Conservation (phyloP, 148 eudicot species). For the Persicaria maculosa region DNA sequence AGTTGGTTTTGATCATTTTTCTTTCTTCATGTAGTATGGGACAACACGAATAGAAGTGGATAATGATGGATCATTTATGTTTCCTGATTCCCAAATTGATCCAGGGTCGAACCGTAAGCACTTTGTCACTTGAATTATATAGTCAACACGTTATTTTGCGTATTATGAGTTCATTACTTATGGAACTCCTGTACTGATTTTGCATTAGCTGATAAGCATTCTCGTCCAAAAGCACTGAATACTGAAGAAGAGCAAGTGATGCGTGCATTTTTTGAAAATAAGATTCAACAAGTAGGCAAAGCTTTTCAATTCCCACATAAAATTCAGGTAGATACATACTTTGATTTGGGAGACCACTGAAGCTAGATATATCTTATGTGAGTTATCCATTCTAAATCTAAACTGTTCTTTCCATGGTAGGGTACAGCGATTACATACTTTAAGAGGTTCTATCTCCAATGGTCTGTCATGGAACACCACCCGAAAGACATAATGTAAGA, state of each 20-base stretch:
- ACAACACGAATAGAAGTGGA: conserved; percentile 68
- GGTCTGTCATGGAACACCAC: conserved; percentile 99
- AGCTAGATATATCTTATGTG: background rate
- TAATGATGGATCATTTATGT: conserved; percentile 70
- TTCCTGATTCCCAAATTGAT: conserved; percentile 50
- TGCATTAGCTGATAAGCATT: conserved; percentile 58
- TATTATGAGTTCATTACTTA: background rate
- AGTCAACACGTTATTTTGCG: background rate
- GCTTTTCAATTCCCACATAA: conserved; percentile 89
- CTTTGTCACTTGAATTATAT: background rate
- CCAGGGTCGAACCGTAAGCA: conserved; percentile 42
- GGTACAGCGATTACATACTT: conserved; percentile 92
- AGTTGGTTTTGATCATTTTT: conserved; percentile 18
- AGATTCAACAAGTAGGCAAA: conserved; percentile 85
- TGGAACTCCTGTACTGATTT: conserved; percentile 13
- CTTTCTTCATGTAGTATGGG: conserved; percentile 55
- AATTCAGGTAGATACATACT: conserved; percentile 58
- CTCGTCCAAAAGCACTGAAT: conserved; percentile 72
- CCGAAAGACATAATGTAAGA: conserved; percentile 91
- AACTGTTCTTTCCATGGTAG: conserved; percentile 31
- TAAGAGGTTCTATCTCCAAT: conserved; percentile 87
- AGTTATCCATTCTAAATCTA: conserved; percentile 18
- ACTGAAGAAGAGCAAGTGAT: conserved; percentile 73
- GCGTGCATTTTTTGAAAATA: conserved; percentile 75
- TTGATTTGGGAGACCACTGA: background rate